Evolutionary conservation across 768 basidiomycete species (phyloP).

Genomic region (Pleurotus salmoneostramineus): DNA sequence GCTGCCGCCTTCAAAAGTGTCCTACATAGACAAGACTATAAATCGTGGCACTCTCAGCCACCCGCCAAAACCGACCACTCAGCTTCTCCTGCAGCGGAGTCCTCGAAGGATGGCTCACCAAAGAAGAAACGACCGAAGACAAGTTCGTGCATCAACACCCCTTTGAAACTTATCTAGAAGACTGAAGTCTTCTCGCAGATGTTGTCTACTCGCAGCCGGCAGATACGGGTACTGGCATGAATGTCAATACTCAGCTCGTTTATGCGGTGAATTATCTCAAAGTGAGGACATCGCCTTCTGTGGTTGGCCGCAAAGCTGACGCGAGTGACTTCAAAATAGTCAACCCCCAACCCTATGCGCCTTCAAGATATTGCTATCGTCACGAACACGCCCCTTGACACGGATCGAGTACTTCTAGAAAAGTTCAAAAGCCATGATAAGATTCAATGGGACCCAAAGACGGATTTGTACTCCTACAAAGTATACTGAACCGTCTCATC

Average conservation of each 20-base stretch:
- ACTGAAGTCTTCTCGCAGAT: too few relatives aligned
- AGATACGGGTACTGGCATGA: slow-evolving; percentile 76
- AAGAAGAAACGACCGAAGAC: slow-evolving; percentile 66
- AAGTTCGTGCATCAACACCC: slow-evolving; percentile 37
- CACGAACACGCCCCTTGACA: slow-evolving; percentile 73
- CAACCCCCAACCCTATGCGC: slow-evolving; percentile 76
- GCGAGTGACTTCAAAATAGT: slow-evolving; percentile 28
- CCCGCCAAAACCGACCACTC: slow-evolving; percentile 25
- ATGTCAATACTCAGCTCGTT: slow-evolving; percentile 84
- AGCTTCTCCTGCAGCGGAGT: slow-evolving; percentile 20
- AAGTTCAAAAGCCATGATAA: slow-evolving; percentile 81
- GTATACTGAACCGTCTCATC: slow-evolving; percentile 34
- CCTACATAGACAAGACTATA: slow-evolving; percentile 61
- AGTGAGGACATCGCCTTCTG: too few relatives aligned
- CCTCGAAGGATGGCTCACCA: slow-evolving; percentile 27
- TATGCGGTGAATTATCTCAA: slow-evolving; percentile 83
- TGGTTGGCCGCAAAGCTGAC: too few relatives aligned
- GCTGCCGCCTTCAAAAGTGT: slow-evolving; percentile 65
- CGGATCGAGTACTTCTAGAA: slow-evolving; percentile 67
- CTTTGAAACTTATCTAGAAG: too few relatives aligned
- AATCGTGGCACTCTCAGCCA: slow-evolving; percentile 75
- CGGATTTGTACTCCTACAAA: slow-evolving; percentile 83
- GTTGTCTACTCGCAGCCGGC: slow-evolving; percentile 84
- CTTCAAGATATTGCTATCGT: slow-evolving; percentile 84
- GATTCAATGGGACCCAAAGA: slow-evolving; percentile 77